Base-by-base conservation (phyloP, 352 stramenopile genomes). In the Globisporangium uncinulatum region DNA sequence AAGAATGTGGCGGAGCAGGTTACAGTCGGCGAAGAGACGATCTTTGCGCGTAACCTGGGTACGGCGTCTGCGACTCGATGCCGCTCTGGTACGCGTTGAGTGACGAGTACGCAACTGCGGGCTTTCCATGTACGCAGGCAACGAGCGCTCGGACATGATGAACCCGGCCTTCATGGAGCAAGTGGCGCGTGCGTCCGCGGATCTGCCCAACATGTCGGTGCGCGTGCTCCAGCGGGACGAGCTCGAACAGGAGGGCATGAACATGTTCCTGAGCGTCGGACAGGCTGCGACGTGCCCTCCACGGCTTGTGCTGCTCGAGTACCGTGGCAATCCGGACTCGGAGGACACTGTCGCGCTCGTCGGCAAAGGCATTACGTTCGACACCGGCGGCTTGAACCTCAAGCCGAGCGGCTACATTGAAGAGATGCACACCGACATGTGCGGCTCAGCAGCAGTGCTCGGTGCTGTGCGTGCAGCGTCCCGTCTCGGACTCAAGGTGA, bases 321-420 rank as follows among this genome's bases (percentile, higher is more conserved):
- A 96, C 65, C 61, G 56, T 44, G 84, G 84, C 29, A 83, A 90
- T 59, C 74, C 82, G 1, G 69, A 79, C 15, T 75, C 73, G 13
- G 67, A 85, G 7, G 69, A 88, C 14, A 86, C 74, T 49, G 67
- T 94, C 8, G 89, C 84, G 14, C 63, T 98, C 15, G 88, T 98
- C 31, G 94, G 94, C 42, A 98, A 98, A 70, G 94, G 90, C 17
- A 83, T 98, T 49, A 97, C 87, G 47, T 98, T 98, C 59, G 94
- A 98, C 70, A 97, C 92, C 0, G 94, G 94, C n/a, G 94, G 94
- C 14, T 74, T 98, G 56, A 97, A 98, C 74, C 73, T 98, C 45
- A 98, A 98, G 74, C 87, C 89, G 0, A 94, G 87, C 13, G 79
- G 90, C 43, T 74, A 71, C 63, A 97, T 97, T 13, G 88, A 96